Conservation (phyloP, 257 asterid species). For the Gynochthodes officinalis region DNA sequence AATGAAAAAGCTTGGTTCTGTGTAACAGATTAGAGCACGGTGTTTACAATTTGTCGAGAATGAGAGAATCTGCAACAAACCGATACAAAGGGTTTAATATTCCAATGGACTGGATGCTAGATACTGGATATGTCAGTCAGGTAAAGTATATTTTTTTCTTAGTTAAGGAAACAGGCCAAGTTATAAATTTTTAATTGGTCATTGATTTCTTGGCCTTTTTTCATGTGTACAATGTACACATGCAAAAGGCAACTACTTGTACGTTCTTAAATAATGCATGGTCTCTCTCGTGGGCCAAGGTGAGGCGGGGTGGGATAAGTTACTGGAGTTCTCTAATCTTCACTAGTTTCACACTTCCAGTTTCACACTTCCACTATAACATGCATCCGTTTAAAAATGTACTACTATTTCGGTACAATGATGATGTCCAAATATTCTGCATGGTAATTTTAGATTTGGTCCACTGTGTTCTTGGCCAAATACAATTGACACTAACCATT, state of each 20-base stretch:
- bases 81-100: conserved; percentile 66
- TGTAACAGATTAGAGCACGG: conserved; percentile 81
- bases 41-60: conserved; percentile 69
- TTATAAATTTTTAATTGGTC: background rate
- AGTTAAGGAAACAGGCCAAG: background rate
- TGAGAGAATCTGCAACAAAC: conserved; percentile 79
- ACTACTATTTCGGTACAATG: too few species aligned
- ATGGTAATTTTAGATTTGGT: too few species aligned
- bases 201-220: conserved; percentile 3
- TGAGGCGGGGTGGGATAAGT: background rate
- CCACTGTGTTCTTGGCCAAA: too few species aligned
- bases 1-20: background rate
- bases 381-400: too few species aligned
- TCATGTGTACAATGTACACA: background rate
- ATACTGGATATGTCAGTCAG: conserved; percentile 74
- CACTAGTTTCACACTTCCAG: too few species aligned
- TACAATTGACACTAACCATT: too few species aligned
- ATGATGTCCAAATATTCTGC: too few species aligned
- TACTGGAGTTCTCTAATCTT: background rate
- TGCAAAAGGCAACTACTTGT: conserved; percentile 2
- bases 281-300: conserved; percentile 4
- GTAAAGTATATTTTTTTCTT: conserved; percentile 29
- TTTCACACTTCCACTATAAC: too few species aligned
- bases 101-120: conserved; percentile 94
- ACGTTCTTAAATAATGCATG: background rate